phyloP scores from a whole-genome alignment of 257 asterid genomes.

The Ilex aquifolium region DNA sequence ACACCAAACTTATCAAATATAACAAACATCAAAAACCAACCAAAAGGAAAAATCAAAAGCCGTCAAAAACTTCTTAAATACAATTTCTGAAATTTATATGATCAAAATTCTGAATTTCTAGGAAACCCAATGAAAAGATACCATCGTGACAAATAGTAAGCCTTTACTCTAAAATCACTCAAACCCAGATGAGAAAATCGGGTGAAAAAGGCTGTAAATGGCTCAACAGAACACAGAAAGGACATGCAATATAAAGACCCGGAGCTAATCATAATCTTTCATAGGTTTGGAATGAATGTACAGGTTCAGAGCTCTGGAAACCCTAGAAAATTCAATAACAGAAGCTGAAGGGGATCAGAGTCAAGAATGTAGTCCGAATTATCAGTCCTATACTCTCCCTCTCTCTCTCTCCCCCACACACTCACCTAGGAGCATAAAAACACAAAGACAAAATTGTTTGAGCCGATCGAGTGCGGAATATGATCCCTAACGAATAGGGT shows the following conservation, averaged over 20 bases:
- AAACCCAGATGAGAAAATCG: constrained; percentile 23
- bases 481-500: constrained; percentile 13
- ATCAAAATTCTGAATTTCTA: not conserved
- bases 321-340: not conserved
- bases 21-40: constrained; percentile 18
- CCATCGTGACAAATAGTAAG: not conserved
- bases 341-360: not conserved
- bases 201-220: not conserved
- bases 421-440: too few relatives aligned
- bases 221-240: constrained; percentile 10
- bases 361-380: not conserved
- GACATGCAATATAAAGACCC: constrained; percentile 22
- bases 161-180: constrained; percentile 21
- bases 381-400: not conserved
- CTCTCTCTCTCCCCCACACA: not conserved
- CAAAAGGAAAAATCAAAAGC: constrained; percentile 7
- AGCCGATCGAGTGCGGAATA: constrained; percentile 13
- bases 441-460: not conserved
- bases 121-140: too few relatives aligned
- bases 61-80: constrained; percentile 12
- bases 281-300: not conserved
- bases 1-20: constrained; percentile 35
- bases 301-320: not conserved
- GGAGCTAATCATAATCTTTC: constrained; percentile 8
- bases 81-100: not conserved